Evolutionary conservation across 2,329 filamentous ascomycete genomes (phyloP), one percentile per base, ranked within the genome.

Genomic region (Ophiostoma perfectum): DNA sequence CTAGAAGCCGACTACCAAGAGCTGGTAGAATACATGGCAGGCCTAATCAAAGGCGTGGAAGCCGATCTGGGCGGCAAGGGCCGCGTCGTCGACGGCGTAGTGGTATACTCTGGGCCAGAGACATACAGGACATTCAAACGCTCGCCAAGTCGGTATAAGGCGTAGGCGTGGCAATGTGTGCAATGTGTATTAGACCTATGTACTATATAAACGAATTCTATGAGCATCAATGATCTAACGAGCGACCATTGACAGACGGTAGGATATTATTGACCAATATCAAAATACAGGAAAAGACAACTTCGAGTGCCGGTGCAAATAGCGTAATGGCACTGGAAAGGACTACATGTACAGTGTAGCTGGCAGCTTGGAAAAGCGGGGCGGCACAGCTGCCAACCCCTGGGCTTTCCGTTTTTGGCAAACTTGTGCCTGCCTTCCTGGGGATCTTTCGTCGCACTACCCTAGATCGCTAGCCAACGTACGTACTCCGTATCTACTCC

Each of bases 41-140:
- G 11, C 18, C 64, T 71, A 4, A 67, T 75, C 3, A 18, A 16
- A 11, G 41, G 14, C 27, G 45, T 73, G 11, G 72, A 73, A 63
- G 45, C 39, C 2, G n/a, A 58, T 2, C 70, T 72, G 2, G 68
- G 64, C 36, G 66, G 41, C 6, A 16, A 27, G 8, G 60, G 49
- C 39, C 7, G n/a, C 14, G 16, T 63, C n/a, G 39, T 63, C 11
- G 60, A 63, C 39, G 60, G 60, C 39, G 4, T 8, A 5, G 14
- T 62, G 38, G 39, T 42, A 39, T 42, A 12, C 60, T 11, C 4
- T 7, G 16, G 39, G 7, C 39, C 3, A n/a, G 5, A 11, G 3
- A 0, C n/a, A 4, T 11, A 36, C 27, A 18, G 16, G 16, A 18
- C 55, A 4, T n/a, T 11, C 27, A 60, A 60, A 5, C 55, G 55